These are phyloP conservation scores for Colletotrichum nymphaeae DNA, from an alignment of 2,329 filamentous ascomycete species.

Conservation along the genomic window DNA sequence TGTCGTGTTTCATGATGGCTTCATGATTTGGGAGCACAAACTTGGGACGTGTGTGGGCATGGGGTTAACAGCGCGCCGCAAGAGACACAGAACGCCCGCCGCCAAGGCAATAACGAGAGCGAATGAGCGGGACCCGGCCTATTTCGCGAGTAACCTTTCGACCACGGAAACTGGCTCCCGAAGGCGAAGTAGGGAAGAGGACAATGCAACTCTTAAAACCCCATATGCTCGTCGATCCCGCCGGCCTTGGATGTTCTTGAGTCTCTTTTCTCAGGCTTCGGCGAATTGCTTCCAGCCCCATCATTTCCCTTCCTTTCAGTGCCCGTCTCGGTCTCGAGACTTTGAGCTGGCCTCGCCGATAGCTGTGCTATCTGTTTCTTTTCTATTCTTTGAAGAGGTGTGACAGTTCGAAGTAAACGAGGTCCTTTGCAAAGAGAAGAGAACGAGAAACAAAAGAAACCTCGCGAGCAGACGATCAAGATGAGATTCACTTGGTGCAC, in stretches of 20 bases:
- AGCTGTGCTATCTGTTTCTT: conserved; percentile 30
- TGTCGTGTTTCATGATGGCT: conserved; percentile 37
- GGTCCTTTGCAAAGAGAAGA: background rate
- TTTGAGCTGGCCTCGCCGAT: conserved; percentile 34
- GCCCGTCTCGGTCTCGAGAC: conserved; percentile 18
- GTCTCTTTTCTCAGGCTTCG: conserved; percentile 5
- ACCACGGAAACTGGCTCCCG: too few species aligned
- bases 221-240: conserved; percentile 14
- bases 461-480: background rate
- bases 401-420: background rate
- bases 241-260: background rate
- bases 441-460: background rate
- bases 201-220: conserved; percentile 29
- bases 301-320: conserved; percentile 8
- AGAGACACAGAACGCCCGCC: background rate
- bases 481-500: conserved; percentile 30
- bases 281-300: conserved; percentile 16
- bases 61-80: background rate
- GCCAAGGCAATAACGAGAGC: conserved; percentile 18
- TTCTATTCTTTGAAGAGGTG: background rate
- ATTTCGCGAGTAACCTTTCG: background rate
- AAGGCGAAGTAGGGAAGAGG: background rate
- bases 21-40: conserved; percentile 32
- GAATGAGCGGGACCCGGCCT: conserved; percentile 4
- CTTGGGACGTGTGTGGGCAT: conserved; percentile 5